Evolutionary conservation across 2,329 filamentous ascomycete species (phyloP).

Genomic region (Colletotrichum sp.): DNA sequence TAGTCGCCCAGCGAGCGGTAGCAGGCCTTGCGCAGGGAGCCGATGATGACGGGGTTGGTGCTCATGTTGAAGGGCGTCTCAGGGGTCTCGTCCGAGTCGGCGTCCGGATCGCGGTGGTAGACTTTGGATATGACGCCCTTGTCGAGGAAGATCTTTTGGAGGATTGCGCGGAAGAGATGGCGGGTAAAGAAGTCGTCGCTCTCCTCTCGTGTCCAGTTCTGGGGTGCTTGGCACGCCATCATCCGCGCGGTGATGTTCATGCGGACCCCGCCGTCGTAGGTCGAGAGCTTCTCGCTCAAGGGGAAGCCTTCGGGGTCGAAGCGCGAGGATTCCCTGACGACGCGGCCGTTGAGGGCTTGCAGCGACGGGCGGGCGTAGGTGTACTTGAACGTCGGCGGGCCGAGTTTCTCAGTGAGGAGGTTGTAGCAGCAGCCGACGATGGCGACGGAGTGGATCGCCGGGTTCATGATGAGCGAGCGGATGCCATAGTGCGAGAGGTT

Average conservation of each 20-base stretch:
- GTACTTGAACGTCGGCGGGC: slow-evolving; percentile 85
- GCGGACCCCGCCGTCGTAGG: slow-evolving; percentile 69
- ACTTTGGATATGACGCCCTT: slow-evolving; percentile 73
- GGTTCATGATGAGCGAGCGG: slow-evolving; percentile 83
- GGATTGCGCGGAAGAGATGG: slow-evolving; percentile 88
- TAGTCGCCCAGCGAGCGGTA: slow-evolving; percentile 80
- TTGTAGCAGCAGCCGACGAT: slow-evolving; percentile 99
- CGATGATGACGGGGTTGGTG: slow-evolving; percentile 84
- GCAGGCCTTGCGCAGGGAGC: slow-evolving; percentile 79
- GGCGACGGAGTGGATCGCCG: slow-evolving; percentile 84
- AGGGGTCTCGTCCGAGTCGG: slow-evolving; percentile 27
- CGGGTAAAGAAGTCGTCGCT: slow-evolving; percentile 89
- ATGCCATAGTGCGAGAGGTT: slow-evolving; percentile 97
- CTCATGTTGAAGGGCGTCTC: slow-evolving; percentile 57
- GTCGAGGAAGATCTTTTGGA: slow-evolving; percentile 94
- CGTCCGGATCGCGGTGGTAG: slow-evolving; percentile 40
- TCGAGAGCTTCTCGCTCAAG: slow-evolving; percentile 77
- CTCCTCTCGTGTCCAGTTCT: slow-evolving; percentile 85
- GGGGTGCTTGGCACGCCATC: slow-evolving; percentile 96
- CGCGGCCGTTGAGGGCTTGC: slow-evolving; percentile 71
- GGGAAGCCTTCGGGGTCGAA: slow-evolving; percentile 92
- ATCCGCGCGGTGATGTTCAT: slow-evolving; percentile 96
- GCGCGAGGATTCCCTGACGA: slow-evolving; percentile 71
- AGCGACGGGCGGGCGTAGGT: slow-evolving; percentile 75
- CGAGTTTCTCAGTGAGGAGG: slow-evolving; percentile 86